Percentiles rank a stretch among this genome's conserved stretches.
phyloP scores from a whole-genome alignment of 805 yeast genomes.

The Saccharomycopsis lassenensis region DNA sequence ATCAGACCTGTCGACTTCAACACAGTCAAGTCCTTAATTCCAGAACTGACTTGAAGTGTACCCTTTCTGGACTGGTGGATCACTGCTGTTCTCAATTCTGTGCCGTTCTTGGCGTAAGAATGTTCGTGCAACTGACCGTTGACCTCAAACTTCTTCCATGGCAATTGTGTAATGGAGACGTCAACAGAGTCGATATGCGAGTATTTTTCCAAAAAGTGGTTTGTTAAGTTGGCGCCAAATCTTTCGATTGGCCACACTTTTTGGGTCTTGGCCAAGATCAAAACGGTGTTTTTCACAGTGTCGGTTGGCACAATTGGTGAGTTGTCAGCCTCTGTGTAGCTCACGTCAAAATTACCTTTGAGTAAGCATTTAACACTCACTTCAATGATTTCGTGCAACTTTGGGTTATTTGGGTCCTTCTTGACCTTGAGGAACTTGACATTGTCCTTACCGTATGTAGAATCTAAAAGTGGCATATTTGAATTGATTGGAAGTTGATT shows the following conservation, averaged over 20 bases:
- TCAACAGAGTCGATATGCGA: slow-evolving; percentile 64
- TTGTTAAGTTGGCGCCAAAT: slow-evolving; percentile 75
- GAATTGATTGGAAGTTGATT: not conserved
- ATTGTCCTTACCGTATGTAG: slow-evolving; percentile 85
- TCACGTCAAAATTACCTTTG: slow-evolving; percentile 65
- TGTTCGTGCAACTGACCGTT: slow-evolving; percentile 72
- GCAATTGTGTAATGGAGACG: slow-evolving; percentile 55
- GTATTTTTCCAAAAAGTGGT: slow-evolving; percentile 73
- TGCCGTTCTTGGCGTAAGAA: slow-evolving; percentile 77
- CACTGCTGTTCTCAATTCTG: slow-evolving; percentile 58
- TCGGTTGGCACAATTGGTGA: slow-evolving; percentile 88
- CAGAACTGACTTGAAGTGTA: slow-evolving; percentile 50
- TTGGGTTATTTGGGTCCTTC: slow-evolving; percentile 62
- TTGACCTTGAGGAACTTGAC: slow-evolving; percentile 86
- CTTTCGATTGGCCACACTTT: slow-evolving; percentile 88
- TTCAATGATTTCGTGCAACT: slow-evolving; percentile 73
- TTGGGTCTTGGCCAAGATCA: slow-evolving; percentile 69
- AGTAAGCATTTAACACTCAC: slow-evolving; percentile 69
- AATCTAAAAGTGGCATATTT: slow-evolving; percentile 25
- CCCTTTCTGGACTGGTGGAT: slow-evolving; percentile 41
- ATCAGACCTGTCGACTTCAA: slow-evolving; percentile 87
- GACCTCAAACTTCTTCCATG: slow-evolving; percentile 71
- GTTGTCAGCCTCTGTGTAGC: slow-evolving; percentile 86
- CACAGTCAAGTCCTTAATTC: slow-evolving; percentile 70
- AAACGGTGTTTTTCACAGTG: slow-evolving; percentile 81